Conservation (phyloP, 2,329 filamentous ascomycete genomes). For the Alternaria hordeiaustralica region DNA sequence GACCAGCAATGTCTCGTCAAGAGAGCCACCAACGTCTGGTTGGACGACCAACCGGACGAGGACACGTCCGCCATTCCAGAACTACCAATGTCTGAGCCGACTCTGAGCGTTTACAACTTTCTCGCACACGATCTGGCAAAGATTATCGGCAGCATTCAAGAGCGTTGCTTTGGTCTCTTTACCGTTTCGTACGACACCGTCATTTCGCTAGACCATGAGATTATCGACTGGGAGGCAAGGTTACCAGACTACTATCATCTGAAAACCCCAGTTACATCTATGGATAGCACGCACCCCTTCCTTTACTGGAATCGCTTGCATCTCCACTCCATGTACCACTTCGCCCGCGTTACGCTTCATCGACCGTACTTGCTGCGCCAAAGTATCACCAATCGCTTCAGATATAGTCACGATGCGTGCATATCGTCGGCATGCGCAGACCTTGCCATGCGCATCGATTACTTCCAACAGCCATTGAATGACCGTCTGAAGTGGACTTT, state of each 20-base stretch:
- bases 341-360: constrained; percentile 51
- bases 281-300: constrained; percentile 39
- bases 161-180: constrained; percentile 49
- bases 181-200: constrained; percentile 50
- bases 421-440: constrained; percentile 52
- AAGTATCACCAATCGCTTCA: constrained; percentile 51
- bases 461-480: constrained; percentile 37
- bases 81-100: constrained; percentile 41
- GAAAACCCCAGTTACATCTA: constrained; percentile 39
- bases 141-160: constrained; percentile 51
- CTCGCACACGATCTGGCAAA: constrained; percentile 44
- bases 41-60: constrained; percentile 47
- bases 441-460: constrained; percentile 46
- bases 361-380: constrained; percentile 50
- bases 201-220: constrained; percentile 43
- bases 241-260: constrained; percentile 48
- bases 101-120: constrained; percentile 41
- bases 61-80: constrained; percentile 28
- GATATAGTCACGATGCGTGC: constrained; percentile 50
- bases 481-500: constrained; percentile 47
- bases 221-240: constrained; percentile 41
- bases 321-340: constrained; percentile 51
- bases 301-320: constrained; percentile 50
- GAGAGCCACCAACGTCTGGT: constrained; percentile 49
- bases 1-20: constrained; percentile 50